Evolutionary conservation across 371 early-diverging fungal species (phyloP), one percentile per base, ranked within the genome.

Genomic region (Catenaria anguillulae): DNA sequence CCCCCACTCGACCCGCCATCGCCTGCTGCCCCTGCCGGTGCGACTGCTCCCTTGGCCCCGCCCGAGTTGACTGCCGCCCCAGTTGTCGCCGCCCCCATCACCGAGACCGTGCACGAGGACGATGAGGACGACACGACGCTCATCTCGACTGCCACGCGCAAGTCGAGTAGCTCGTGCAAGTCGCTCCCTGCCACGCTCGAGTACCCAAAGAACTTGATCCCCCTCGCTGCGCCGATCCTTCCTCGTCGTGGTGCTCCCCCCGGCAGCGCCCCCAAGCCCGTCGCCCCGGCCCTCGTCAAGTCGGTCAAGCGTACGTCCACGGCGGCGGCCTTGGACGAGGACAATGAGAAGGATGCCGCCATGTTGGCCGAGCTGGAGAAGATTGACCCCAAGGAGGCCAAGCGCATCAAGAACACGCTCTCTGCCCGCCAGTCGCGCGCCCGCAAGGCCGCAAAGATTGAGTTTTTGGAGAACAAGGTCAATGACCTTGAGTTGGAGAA

Each of bases 361-460:
- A 1, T 23, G 1, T 24, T n/a, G 23, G 8, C 21, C 21, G 23
- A 8, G 24, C n/a, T n/a, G 42, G 45, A 43, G 10, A 23, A 21
- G 8, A 3, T 17, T 5, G 40, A 17, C 40, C 40, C 40, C 10
- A n/a, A 23, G 15, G 58, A 58, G 58, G 35, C 34, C 36, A 58
- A 58, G 58, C 58, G 58, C 29, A 24, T 58, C 26, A 33, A 35
- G 36, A 58, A 58, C 43, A 21, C 58, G 34, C 31, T 58, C 5
- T 58, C 58, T n/a, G 58, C 58, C 36, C 58, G 58, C 43, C 8
- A 10, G 58, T 58, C 58, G 24, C 58, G 36, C 17, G 36, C 58
- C 8, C 58, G 58, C n/a, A 58, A 58, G 36, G 17, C 21, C 31
- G 58, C 58, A n/a, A 58, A 42, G 58, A 10, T 34, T 2, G 29